Percentiles rank a stretch among this genome's conserved stretches.
These are phyloP conservation scores for Asterella californica DNA, from an alignment of 225 moss, liverwort and hornwort genomes.

Conservation along the genomic window DNA sequence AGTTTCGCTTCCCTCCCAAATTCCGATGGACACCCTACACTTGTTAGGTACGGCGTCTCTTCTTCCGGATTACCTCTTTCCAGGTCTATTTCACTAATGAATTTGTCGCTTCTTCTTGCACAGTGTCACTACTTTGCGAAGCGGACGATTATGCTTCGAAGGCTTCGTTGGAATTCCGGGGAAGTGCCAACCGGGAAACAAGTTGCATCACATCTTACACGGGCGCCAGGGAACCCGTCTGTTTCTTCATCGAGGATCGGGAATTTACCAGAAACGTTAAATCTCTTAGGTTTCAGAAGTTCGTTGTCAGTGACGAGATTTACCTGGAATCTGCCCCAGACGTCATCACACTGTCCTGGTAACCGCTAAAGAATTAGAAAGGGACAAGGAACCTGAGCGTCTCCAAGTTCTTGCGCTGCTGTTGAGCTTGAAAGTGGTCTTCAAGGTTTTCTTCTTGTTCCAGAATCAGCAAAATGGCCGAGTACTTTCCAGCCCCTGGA, in stretches of 20 bases:
- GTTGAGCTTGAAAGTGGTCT: neutral
- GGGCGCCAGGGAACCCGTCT: neutral
- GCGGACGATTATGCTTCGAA: neutral
- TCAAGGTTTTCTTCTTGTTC: neutral
- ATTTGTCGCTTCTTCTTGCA: neutral
- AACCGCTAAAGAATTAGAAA: neutral
- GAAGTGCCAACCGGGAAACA: neutral
- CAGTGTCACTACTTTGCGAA: neutral
- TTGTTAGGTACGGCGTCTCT: neutral
- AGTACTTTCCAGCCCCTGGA: constrained; percentile 47
- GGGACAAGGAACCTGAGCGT: neutral
- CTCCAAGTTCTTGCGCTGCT: neutral
- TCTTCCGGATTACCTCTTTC: neutral
- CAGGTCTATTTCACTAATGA: neutral
- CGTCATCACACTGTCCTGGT: neutral
- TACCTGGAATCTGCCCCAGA: neutral
- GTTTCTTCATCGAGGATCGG: neutral
- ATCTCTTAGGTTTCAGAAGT: neutral
- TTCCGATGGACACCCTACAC: neutral
- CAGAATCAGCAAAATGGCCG: constrained; percentile 22
- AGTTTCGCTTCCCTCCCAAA: neutral
- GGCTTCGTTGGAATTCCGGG: neutral
- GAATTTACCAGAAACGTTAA: neutral
- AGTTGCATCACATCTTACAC: neutral
- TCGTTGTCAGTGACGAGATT: neutral